These are phyloP conservation scores for Dioscorea dumetorum DNA, from an alignment of 106 monocot genomes.

Conservation along the genomic window DNA sequence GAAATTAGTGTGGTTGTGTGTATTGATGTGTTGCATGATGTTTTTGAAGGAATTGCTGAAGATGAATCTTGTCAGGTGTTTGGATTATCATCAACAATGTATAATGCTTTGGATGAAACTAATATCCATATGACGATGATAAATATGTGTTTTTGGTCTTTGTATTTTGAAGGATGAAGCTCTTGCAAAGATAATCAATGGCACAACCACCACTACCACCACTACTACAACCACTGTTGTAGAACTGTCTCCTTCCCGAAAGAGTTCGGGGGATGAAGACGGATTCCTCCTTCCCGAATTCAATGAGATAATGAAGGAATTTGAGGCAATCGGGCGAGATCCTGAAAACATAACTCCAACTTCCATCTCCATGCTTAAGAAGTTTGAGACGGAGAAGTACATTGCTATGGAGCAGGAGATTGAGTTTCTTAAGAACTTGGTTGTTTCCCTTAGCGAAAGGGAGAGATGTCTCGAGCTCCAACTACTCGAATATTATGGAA, in stretches of 20 bases:
- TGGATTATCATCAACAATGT: too few relatives aligned
- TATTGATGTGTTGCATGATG: too few relatives aligned
- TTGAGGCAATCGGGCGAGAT: constrained; percentile 9
- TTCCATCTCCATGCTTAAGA: not conserved
- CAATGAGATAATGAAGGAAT: constrained; percentile 39
- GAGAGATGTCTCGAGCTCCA: constrained; percentile 47
- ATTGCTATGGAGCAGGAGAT: constrained; percentile 45
- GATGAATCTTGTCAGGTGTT: too few relatives aligned
- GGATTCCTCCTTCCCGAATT: constrained; percentile 44
- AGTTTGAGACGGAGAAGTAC: constrained; percentile 10
- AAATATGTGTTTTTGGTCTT: constrained; percentile 3
- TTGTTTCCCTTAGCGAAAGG: constrained; percentile 40
- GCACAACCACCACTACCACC: constrained; percentile 33
- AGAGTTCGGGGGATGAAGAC: constrained; percentile 31
- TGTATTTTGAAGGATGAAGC: constrained; percentile 28
- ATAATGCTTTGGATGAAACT: too few relatives aligned
- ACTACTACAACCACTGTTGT: constrained; percentile 19
- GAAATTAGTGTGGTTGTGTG: too few relatives aligned
- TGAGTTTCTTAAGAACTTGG: constrained; percentile 31
- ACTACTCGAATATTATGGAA: constrained; percentile 30
- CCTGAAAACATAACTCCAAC: not conserved
- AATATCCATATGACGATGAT: too few relatives aligned
- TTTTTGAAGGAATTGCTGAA: too few relatives aligned
- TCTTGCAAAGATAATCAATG: constrained; percentile 32
- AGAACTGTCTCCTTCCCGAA: constrained; percentile 23